Evolutionary conservation across 257 asterid species (phyloP).

Genomic region (Solanum tarijense): DNA sequence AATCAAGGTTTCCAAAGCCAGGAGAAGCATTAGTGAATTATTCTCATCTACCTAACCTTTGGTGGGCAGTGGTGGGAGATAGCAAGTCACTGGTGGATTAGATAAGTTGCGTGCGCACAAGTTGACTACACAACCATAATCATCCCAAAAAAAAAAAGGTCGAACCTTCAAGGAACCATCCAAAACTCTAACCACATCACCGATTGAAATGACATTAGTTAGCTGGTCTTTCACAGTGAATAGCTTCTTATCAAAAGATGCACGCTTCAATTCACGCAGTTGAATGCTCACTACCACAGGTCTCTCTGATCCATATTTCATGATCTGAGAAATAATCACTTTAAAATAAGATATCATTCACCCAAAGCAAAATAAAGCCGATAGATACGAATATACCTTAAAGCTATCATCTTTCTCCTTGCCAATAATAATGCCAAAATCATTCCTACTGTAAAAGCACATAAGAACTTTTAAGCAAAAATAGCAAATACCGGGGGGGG

Average conservation of each 20-base stretch:
- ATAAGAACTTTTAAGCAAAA: conserved; percentile 1
- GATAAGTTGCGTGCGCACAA: not conserved
- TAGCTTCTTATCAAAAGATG: conserved; percentile 79
- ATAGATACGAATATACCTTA: conserved; percentile 37
- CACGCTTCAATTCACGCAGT: conserved; percentile 53
- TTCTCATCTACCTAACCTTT: not conserved
- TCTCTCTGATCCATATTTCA: conserved; percentile 72
- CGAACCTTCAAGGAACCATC: conserved; percentile 84
- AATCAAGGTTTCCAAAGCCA: not conserved
- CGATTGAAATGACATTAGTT: conserved; percentile 49
- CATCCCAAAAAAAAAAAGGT: not conserved
- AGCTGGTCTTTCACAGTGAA: conserved; percentile 67
- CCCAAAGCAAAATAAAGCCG: conserved; percentile 1
- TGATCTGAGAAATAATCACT: conserved; percentile 33
- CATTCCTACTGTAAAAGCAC: conserved; percentile 57
- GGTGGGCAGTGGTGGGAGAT: not conserved
- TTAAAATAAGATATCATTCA: conserved; percentile 7
- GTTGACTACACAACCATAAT: not conserved
- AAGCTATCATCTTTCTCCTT: conserved; percentile 63
- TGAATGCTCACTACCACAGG: conserved; percentile 46
- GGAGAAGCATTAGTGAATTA: not conserved
- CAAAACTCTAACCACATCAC: conserved; percentile 57
- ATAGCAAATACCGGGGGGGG: conserved; percentile 1
- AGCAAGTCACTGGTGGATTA: not conserved
- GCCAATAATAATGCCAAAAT: conserved; percentile 86